Percentiles rank a stretch among this genome's conserved stretches.
These are phyloP conservation scores for Ensete ventricosum DNA, from an alignment of 176 grass and related monocot species.

Conservation along the genomic window DNA sequence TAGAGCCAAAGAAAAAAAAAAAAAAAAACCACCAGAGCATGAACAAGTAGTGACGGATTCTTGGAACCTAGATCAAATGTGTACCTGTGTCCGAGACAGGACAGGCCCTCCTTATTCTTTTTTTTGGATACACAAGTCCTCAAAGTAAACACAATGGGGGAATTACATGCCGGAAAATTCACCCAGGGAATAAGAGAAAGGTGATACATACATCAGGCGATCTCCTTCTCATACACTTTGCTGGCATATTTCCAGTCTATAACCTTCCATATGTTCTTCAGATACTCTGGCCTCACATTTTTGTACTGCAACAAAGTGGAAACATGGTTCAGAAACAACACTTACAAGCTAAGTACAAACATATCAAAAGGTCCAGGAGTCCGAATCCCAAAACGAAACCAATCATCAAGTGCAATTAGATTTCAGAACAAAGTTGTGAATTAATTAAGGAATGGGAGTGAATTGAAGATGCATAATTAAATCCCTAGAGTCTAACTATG, in stretches of 20 bases:
- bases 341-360: too few relatives aligned
- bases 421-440: neutral
- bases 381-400: neutral
- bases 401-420: neutral
- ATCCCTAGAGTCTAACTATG: neutral
- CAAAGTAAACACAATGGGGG: too few relatives aligned
- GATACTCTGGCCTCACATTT: conserved; percentile 31
- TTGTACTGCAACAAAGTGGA: conserved; percentile 25
- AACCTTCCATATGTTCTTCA: conserved; percentile 34
- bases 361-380: too few relatives aligned
- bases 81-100: too few relatives aligned
- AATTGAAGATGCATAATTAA: neutral
- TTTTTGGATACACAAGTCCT: neutral
- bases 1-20: too few relatives aligned
- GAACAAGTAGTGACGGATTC: too few relatives aligned
- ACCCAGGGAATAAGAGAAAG: neutral
- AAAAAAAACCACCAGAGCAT: too few relatives aligned
- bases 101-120: neutral
- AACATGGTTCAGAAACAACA: neutral
- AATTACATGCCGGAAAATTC: neutral
- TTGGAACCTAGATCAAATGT: too few relatives aligned
- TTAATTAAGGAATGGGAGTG: neutral
- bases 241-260: conserved; percentile 30
- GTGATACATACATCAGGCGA: neutral
- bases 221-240: conserved; percentile 26